These are phyloP conservation scores for Neurospora cerealis DNA, from an alignment of 495 filamentous ascomycete genomes.

Conservation along the genomic window DNA sequence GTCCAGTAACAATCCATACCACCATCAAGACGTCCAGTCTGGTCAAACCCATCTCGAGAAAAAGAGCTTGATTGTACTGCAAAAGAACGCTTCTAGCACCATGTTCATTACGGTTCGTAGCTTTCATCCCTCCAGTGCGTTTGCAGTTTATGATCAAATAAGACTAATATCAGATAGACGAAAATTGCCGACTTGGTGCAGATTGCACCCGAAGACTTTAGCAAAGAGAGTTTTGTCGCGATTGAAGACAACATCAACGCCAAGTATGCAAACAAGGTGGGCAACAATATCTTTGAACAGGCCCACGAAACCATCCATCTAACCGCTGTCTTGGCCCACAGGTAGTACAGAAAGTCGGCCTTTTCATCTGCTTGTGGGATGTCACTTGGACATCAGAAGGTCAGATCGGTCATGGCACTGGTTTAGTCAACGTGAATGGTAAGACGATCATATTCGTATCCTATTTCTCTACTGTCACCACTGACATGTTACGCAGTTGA, in stretches of 20 bases:
- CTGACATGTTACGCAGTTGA: slow-evolving; percentile 48
- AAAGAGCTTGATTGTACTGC: neutral
- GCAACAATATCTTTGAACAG: slow-evolving; percentile 3
- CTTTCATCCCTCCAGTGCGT: neutral
- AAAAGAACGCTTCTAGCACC: neutral
- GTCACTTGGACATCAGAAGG: slow-evolving; percentile 81
- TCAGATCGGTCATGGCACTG: slow-evolving; percentile 80
- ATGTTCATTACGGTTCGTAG: slow-evolving; percentile 1
- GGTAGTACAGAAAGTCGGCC: slow-evolving; percentile 61
- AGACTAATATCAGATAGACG: slow-evolving; percentile 28
- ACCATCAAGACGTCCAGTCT: neutral
- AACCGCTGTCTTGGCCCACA: neutral
- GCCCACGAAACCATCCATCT: neutral
- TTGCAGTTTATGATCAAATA: neutral
- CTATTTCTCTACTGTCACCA: neutral
- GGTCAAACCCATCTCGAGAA: neutral
- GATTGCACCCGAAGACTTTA: slow-evolving; percentile 77
- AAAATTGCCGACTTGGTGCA: slow-evolving; percentile 85
- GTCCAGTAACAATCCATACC: neutral
- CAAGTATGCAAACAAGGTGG: slow-evolving; percentile 89
- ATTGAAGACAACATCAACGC: slow-evolving; percentile 91
- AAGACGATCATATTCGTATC: slow-evolving; percentile 8
- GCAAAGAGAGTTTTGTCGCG: slow-evolving; percentile 62
- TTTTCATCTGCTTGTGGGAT: slow-evolving; percentile 88
- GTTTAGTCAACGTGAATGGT: slow-evolving; percentile 89